Percentiles rank a stretch among this genome's conserved stretches.
Conservation (phyloP, 1,139 yeast genomes). For the Debaryomyces robertsiae region DNA sequence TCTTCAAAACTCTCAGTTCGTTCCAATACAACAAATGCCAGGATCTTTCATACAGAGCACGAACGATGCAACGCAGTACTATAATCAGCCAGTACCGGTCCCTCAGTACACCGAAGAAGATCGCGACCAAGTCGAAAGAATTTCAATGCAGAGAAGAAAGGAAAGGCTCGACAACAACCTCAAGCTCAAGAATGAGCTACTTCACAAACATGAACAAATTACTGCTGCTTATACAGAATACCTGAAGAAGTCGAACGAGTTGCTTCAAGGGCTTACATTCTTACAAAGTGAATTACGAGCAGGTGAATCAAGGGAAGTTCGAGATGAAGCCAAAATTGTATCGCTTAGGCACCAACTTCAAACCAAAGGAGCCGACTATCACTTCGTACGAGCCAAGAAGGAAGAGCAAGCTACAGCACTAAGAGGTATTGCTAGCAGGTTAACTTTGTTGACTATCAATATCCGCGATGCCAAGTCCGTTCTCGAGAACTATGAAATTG, state of each 20-base stretch:
- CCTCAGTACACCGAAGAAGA: slow-evolving; percentile 24
- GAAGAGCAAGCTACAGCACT: slow-evolving; percentile 2
- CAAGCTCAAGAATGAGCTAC: slow-evolving; percentile 7
- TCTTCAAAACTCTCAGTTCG: neutral
- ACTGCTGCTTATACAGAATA: slow-evolving; percentile 1
- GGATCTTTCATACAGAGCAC: neutral
- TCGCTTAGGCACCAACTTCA: slow-evolving; percentile 3
- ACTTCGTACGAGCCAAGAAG: slow-evolving; percentile 1
- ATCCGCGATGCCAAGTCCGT: slow-evolving; percentile 7
- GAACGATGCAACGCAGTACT: slow-evolving; percentile 9
- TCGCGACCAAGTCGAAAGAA: slow-evolving; percentile 3
- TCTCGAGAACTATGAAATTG: neutral
- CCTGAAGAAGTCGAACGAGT: slow-evolving; percentile 4
- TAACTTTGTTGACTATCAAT: slow-evolving; percentile 1
- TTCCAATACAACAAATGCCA: neutral
- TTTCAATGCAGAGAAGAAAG: slow-evolving; percentile 11
- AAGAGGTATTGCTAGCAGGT: slow-evolving; percentile 4
- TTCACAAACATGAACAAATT: slow-evolving; percentile 7
- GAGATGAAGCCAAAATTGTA: slow-evolving; percentile 2
- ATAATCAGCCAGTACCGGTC: slow-evolving; percentile 39
- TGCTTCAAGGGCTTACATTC: slow-evolving; percentile 5
- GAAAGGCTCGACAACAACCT: slow-evolving; percentile 10
- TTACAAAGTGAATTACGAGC: slow-evolving; percentile 6
- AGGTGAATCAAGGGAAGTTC: slow-evolving; percentile 3
- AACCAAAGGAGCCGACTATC: slow-evolving; percentile 7